Base-by-base conservation (phyloP, 2,329 filamentous ascomycete species). In the Aspergillus sp. region DNA sequence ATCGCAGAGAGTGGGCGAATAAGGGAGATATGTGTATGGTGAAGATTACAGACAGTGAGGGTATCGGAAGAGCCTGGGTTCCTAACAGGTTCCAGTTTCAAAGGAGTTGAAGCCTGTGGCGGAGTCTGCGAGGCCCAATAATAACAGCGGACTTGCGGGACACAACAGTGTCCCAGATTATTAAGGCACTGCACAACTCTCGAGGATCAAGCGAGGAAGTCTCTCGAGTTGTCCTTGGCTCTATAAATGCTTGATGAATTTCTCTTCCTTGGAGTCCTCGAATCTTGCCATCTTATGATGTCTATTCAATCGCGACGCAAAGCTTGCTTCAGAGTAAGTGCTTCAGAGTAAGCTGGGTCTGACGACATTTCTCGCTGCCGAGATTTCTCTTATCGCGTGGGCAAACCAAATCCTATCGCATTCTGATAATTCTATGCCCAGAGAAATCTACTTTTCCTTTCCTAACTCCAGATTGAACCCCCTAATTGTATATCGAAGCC, bases 61-160 rank as follows among this genome's bases (percentile, higher is more conserved):
- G 65, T 57, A 34, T 57, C 46, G 22, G 22, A 23, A 48, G 46
- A 48, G 19, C 22, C 22, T 64, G 65, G 66, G 61, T 59, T 54
- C 56, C 49, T 30, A 70, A 68, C 66, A 71, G 71, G 71, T 61
- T 62, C 61, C 64, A 62, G 61, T 69, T 68, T 67, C 70, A 66
- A 68, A 65, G 61, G 62, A 68, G 59, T 64, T 56, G 63, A 64
- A 64, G 66, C 61, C 67, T 67, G 67, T 69, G 67, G 67, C 67
- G 67, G 67, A 69, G 67, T 68, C 62, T 55, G 43, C 54, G 62
- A 56, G 64, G 61, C 62, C 66, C 67, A 68, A 69, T 65, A 65
- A 69, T 64, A 66, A 66, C 61, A 57, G 54, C 60, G 34, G 50
- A 50, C 52, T 54, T 64, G 59, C 66, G 66, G 66, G 66, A 64